Conservation (phyloP, 2,329 filamentous ascomycete genomes). For the Leptographium flavum region DNA sequence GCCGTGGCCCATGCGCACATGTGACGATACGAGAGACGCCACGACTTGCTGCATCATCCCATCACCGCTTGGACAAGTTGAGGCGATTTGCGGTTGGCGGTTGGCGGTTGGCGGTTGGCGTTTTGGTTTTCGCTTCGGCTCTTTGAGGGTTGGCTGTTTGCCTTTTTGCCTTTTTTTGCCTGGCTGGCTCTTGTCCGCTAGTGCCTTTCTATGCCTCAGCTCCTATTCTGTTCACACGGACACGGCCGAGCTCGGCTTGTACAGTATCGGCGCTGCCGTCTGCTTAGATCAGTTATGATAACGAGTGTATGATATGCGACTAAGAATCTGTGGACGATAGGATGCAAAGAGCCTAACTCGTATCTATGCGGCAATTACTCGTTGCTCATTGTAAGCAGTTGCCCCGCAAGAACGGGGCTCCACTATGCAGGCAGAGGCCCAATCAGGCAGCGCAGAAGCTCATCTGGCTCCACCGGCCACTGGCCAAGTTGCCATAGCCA, state of each 20-base stretch:
- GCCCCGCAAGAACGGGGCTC: constrained; percentile 3
- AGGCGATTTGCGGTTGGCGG: no score
- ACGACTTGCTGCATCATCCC: not conserved
- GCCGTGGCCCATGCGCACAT: not conserved
- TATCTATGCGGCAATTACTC: not conserved
- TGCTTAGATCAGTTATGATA: constrained; percentile 6
- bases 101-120: no score
- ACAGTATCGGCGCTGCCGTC: no score
- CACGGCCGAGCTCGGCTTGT: not conserved
- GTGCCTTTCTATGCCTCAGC: no score
- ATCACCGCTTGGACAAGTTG: not conserved
- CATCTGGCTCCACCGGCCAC: constrained; percentile 1
- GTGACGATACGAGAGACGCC: constrained; percentile 1
- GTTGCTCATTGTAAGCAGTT: no score
- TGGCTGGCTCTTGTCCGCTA: no score
- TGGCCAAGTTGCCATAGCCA: not conserved
- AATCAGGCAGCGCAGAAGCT: constrained; percentile 9
- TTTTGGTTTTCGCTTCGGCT: not conserved
- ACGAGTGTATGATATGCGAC: constrained; percentile 7
- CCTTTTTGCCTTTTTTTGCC: no score
- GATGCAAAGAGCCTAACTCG: no score
- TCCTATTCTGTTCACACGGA: no score
- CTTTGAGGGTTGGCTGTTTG: no score
- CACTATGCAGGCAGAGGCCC: constrained; percentile 1
- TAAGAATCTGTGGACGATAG: no score